Percentiles rank a stretch among this genome's conserved stretches.
Evolutionary conservation across 805 yeast genomes (phyloP).

Genomic region (Priceomyces haplophilus): DNA sequence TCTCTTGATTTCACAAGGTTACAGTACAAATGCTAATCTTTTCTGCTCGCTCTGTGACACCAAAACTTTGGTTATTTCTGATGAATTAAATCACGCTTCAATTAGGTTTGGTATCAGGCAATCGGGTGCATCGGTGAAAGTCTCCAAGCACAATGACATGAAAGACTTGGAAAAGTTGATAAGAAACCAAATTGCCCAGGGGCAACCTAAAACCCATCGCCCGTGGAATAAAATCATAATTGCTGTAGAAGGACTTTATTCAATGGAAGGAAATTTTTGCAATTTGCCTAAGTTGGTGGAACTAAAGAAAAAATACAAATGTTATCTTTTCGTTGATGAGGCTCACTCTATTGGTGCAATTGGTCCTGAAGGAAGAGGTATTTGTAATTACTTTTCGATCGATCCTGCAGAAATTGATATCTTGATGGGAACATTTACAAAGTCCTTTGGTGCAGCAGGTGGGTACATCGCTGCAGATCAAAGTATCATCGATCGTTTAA

Average conservation of each 20-base stretch:
- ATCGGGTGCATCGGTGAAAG: conserved; percentile 89
- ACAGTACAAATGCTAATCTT: conserved; percentile 88
- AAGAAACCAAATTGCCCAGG: conserved; percentile 84
- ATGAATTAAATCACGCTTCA: conserved; percentile 92
- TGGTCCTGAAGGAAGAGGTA: conserved; percentile 92
- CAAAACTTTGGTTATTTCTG: conserved; percentile 87
- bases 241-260: conserved; percentile 88
- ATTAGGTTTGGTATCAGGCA: conserved; percentile 92
- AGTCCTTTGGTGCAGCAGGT: conserved; percentile 98
- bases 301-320: conserved; percentile 78
- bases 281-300: conserved; percentile 73
- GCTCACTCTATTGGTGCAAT: conserved; percentile 99
- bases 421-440: conserved; percentile 96
- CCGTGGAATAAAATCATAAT: conserved; percentile 90
- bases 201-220: conserved; percentile 91
- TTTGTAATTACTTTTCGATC: conserved; percentile 88
- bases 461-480: conserved; percentile 87
- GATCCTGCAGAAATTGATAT: conserved; percentile 76
- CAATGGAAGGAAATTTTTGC: conserved; percentile 90
- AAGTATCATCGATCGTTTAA: conserved; percentile 66
- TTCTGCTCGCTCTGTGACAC: conserved; percentile 81
- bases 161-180: conserved; percentile 67
- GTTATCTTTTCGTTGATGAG: conserved; percentile 90
- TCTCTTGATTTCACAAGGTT: conserved; percentile 87
- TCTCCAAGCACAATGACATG: conserved; percentile 92